Evolutionary conservation across 805 yeast genomes (phyloP).

Genomic region (Saccharomycopsis javanensis): DNA sequence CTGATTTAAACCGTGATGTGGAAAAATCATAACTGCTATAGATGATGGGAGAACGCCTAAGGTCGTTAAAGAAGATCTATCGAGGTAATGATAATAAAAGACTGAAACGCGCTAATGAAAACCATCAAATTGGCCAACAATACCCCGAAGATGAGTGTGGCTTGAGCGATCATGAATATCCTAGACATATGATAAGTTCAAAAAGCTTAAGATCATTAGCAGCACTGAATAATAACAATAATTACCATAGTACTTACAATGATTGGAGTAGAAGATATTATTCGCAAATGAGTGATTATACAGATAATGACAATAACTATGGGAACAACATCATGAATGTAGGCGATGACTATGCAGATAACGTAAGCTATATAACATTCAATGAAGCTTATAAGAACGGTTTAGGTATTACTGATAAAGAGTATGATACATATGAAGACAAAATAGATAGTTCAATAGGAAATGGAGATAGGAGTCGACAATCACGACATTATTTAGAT

Average conservation of each 20-base stretch:
- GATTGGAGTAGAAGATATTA: not conserved
- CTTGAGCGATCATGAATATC: not conserved
- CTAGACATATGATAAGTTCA: not conserved
- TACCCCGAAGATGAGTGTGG: not conserved
- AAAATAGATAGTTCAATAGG: not conserved
- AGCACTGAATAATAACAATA: not conserved
- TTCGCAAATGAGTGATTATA: not conserved
- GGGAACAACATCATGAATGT: not conserved
- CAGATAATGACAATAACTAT: not conserved
- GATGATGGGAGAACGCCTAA: not conserved
- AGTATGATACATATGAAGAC: not conserved
- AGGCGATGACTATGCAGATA: not conserved
- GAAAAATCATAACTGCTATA: too few relatives aligned
- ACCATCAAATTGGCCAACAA: not conserved
- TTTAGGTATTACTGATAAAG: not conserved
- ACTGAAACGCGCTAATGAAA: not conserved
- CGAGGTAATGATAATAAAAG: not conserved
- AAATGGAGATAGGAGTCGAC: not conserved
- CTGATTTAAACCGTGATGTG: not conserved
- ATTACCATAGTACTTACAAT: not conserved
- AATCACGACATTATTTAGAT: not conserved
- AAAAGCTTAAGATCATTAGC: slow-evolving; percentile 1
- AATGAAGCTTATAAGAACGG: not conserved
- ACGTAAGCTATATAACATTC: not conserved
- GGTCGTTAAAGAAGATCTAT: not conserved